Base-by-base conservation (phyloP, 2,329 filamentous ascomycete genomes). In the Penicillium sp. region DNA sequence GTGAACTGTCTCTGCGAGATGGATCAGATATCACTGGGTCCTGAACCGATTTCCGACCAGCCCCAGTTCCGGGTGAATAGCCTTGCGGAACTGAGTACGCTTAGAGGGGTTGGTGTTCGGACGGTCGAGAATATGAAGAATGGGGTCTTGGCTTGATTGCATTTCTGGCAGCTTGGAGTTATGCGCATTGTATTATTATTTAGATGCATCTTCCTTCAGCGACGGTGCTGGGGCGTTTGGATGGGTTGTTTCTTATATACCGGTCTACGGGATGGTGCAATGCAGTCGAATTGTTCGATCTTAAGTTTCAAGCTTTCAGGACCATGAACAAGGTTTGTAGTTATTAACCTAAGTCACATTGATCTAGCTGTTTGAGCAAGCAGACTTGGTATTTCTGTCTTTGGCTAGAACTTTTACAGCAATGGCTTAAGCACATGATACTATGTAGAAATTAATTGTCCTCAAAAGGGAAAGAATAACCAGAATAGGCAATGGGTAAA, bases 41-140 rank as follows among this genome's bases (percentile, higher is more conserved):
- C 22, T 3, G 45, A 44, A 12, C 26, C 22, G 16, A 32, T 42
- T 7, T 44, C 42, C 12, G 43, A 50, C 10, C 50, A 54, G 20
- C 41, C 52, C 2, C 57, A 54, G 20, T 55, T 61, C n/a, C 59
- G 53, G 26, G 54, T 70, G 12, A 50, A 43, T 28, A 68, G 54
- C 35, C 58, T 71, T 35, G 50, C 52, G 4, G 61, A 70, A 37
- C 37, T 72, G 30, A 64, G 65, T 32, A 61, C 59, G 22, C 38
- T 72, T 42, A 67, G 61, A 37, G 69, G 69, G 0, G 64, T 71
- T 30, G 69, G 69, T 4, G 50, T 61, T 41, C 68, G 64, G 49
- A 69, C 64, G 0, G 65, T 72, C 11, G 64, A 71, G 54, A 69
- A 58, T 41, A 71, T 72, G 69, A 62, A 67, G 41, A 64, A 62